A percentile compares a stretch with the other conserved stretches of the same genome.
phyloP scores from a whole-genome alignment of 345 rosid species.

The Eucalyptus dawsonii region DNA sequence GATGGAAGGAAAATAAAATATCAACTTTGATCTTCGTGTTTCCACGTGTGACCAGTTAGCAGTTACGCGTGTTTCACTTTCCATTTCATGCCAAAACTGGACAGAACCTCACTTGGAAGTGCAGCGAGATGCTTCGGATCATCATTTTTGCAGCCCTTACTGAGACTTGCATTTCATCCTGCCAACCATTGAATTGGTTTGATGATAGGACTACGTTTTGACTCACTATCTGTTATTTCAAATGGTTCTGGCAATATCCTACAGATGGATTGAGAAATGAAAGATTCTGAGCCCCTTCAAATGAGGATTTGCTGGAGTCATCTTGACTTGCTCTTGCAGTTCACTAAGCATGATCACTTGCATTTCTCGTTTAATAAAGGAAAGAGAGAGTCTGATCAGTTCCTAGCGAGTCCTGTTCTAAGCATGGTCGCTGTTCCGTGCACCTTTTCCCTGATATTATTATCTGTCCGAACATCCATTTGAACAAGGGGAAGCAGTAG shows the following conservation, averaged over 20 bases:
- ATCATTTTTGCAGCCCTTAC: constrained; percentile 69
- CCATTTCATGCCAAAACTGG: constrained; percentile 33
- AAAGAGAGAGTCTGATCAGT: background rate
- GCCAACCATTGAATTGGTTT: background rate
- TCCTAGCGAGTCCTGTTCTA: background rate
- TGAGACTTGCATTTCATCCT: constrained; percentile 15
- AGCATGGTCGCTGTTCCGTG: background rate
- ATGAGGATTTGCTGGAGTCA: background rate
- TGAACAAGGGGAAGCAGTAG: background rate
- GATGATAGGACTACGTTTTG: background rate
- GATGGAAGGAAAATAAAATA: constrained; percentile 18
- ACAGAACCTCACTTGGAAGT: constrained; percentile 59
- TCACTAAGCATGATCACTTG: background rate
- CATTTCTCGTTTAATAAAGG: background rate
- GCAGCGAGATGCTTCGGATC: constrained; percentile 62
- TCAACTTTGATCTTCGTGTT: background rate
- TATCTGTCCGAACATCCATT: background rate
- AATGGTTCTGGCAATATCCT: background rate
- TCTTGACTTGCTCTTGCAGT: background rate
- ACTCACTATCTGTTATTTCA: background rate
- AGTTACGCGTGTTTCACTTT: background rate
- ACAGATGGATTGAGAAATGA: background rate
- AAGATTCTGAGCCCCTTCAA: background rate
- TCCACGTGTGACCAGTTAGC: background rate
- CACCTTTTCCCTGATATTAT: background rate